A percentile compares a stretch with the other conserved stretches of the same genome.
These are phyloP conservation scores for Clausena lansium DNA, from an alignment of 345 rosid species.

Conservation along the genomic window DNA sequence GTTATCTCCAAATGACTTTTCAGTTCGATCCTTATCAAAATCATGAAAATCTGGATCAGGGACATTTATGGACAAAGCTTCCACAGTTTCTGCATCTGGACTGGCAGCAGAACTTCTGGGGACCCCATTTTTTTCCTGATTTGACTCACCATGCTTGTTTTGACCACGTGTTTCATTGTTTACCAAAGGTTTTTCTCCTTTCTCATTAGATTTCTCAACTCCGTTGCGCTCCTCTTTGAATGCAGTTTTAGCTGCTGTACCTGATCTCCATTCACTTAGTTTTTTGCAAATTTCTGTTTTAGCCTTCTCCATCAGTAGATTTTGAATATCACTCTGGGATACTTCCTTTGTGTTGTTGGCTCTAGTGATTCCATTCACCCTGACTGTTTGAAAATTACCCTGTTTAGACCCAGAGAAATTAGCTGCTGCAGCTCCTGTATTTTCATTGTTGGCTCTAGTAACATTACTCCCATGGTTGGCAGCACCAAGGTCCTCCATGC, in stretches of 20 bases:
- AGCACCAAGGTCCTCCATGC: conserved; percentile 36
- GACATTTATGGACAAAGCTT: conserved; percentile 44
- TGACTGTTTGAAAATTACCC: conserved; percentile 14
- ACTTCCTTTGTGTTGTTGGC: conserved; percentile 25
- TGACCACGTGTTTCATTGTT: conserved; percentile 10
- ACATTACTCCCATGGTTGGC: conserved; percentile 28
- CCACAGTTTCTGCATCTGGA: conserved; percentile 29
- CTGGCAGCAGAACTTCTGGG: conserved; percentile 16
- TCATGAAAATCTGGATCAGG: conserved; percentile 67
- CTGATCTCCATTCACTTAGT: conserved; percentile 33
- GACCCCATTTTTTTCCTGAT: conserved; percentile 15
- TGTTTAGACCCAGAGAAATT: conserved; percentile 17
- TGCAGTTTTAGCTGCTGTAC: conserved; percentile 20
- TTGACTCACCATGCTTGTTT: conserved; percentile 7
- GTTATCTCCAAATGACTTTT: conserved; percentile 45
- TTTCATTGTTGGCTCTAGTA: conserved; percentile 23
- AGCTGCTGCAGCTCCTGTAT: conserved; percentile 7
- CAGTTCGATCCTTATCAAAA: conserved; percentile 62
- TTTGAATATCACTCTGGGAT: conserved; percentile 22
- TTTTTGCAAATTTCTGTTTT: conserved; percentile 17
- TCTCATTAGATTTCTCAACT: conserved; percentile 18
- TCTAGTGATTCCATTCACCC: conserved; percentile 30
- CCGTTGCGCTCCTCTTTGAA: conserved; percentile 15
- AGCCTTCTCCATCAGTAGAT: conserved; percentile 29
- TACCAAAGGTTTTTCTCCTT: conserved; percentile 20